A percentile compares a stretch with the other conserved stretches of the same genome.
These are phyloP conservation scores for Colletotrichum sidae DNA, from an alignment of 2,329 filamentous ascomycete genomes.

Conservation along the genomic window DNA sequence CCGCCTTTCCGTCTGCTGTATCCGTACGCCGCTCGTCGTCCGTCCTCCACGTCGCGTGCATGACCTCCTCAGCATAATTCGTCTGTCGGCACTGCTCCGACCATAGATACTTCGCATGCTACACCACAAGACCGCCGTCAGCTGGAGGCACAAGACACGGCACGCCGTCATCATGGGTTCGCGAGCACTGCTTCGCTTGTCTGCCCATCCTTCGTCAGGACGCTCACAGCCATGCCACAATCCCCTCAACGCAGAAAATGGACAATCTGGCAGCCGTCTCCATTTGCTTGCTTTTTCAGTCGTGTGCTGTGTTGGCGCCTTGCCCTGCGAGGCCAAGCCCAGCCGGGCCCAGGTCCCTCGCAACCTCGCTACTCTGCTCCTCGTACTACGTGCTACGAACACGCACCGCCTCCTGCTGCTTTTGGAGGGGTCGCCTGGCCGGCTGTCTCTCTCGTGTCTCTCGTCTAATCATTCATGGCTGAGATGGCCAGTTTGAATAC, in stretches of 20 bases:
- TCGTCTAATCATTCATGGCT: conserved; percentile 20
- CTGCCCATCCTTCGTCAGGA: not conserved
- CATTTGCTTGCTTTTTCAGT: conserved; percentile 1
- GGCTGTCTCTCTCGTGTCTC: conserved; percentile 20
- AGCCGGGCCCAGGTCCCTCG: not conserved
- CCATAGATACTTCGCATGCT: not conserved
- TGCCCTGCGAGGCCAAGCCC: not conserved
- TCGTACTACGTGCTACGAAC: too few relatives aligned
- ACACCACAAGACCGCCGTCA: conserved; percentile 15
- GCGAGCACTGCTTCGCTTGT: not conserved
- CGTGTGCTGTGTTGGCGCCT: not conserved
- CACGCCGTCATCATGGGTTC: conserved; percentile 9
- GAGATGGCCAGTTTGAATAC: not conserved
- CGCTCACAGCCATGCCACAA: not conserved
- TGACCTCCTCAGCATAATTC: conserved; percentile 14
- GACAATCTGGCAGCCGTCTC: conserved; percentile 4
- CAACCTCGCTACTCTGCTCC: not conserved
- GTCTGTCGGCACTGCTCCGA: conserved; percentile 10
- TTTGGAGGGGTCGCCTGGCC: conserved; percentile 5
- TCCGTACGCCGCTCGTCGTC: too few relatives aligned
- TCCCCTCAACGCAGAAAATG: not conserved
- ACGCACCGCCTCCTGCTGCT: conserved; percentile 8
- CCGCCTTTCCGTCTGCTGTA: not conserved
- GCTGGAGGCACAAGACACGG: conserved; percentile 11
- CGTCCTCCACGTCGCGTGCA: conserved; percentile 20